A percentile compares a stretch with the other conserved stretches of the same genome.
phyloP scores from a whole-genome alignment of 139 green algal genomes.

The Picochlorum sp. region DNA sequence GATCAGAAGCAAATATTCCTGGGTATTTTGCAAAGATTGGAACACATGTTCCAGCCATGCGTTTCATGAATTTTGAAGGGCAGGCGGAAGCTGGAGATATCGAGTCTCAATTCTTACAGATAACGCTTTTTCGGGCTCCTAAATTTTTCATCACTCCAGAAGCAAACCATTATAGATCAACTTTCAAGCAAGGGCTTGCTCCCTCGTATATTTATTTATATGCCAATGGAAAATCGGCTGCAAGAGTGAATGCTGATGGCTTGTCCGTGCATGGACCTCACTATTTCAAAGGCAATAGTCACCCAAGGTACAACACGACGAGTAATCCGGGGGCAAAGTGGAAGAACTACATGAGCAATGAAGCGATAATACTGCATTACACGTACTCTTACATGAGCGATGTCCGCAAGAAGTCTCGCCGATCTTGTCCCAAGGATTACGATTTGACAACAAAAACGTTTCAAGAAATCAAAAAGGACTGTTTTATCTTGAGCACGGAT shows the following conservation, averaged over 20 bases:
- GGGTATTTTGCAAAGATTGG: conserved; percentile 6
- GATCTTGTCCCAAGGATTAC: conserved; percentile 14
- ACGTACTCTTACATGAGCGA: conserved; percentile 17
- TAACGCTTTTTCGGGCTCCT: conserved; percentile 45
- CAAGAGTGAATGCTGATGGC: conserved; percentile 19
- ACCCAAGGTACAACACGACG: conserved; percentile 1
- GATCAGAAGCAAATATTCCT: background rate
- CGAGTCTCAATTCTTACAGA: conserved; percentile 35
- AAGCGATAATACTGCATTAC: conserved; percentile 23
- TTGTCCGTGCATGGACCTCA: conserved; percentile 16
- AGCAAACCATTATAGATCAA: conserved; percentile 11
- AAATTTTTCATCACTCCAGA: conserved; percentile 36
- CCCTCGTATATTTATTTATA: conserved; percentile 34
- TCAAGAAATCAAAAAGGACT: conserved; percentile 11
- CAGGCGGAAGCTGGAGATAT: conserved; percentile 32
- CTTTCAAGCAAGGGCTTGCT: conserved; percentile 20
- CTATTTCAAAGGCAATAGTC: conserved; percentile 17
- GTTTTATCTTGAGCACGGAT: conserved; percentile 28
- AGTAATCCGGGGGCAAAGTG: conserved; percentile 11
- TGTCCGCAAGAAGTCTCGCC: conserved; percentile 20
- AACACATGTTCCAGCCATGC: conserved; percentile 7
- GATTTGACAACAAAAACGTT: background rate
- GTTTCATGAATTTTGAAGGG: conserved; percentile 47
- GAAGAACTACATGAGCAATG: conserved; percentile 13
- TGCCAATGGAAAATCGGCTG: conserved; percentile 43